A percentile compares a stretch with the other conserved stretches of the same genome.
phyloP scores from a whole-genome alignment of 495 filamentous ascomycete species.

The Mytilinidion resinicola region DNA sequence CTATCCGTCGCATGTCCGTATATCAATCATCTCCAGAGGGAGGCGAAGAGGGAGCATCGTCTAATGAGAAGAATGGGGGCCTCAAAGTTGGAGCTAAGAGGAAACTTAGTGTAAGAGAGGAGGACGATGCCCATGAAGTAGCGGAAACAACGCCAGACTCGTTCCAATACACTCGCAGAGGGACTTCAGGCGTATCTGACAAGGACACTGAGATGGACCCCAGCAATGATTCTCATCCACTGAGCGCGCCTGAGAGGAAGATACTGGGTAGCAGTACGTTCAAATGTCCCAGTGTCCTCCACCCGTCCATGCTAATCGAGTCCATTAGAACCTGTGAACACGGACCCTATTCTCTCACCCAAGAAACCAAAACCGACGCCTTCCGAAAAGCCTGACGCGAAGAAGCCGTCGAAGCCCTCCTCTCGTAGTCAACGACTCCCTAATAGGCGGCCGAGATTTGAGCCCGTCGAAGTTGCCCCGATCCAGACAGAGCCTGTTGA shows the following conservation, averaged over 20 bases:
- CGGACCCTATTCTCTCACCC: slow-evolving; percentile 32
- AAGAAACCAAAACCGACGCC: slow-evolving; percentile 26
- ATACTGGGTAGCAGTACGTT: slow-evolving; percentile 32
- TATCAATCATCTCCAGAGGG: slow-evolving; percentile 28
- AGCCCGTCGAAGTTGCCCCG: slow-evolving; percentile 18
- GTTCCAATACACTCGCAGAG: slow-evolving; percentile 45
- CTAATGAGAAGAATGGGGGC: neutral
- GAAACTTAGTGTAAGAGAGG: slow-evolving; percentile 53
- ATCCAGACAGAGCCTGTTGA: slow-evolving; percentile 17
- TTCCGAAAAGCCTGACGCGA: slow-evolving; percentile 24
- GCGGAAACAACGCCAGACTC: slow-evolving; percentile 35
- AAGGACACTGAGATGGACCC: neutral
- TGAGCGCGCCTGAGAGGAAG: slow-evolving; percentile 18
- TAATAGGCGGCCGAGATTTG: slow-evolving; percentile 6
- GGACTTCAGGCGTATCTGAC: neutral
- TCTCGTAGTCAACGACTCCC: neutral
- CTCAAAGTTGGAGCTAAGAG: slow-evolving; percentile 51
- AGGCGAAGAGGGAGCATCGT: slow-evolving; percentile 13
- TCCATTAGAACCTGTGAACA: slow-evolving; percentile 33
- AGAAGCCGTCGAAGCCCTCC: slow-evolving; percentile 8
- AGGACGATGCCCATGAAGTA: slow-evolving; percentile 38
- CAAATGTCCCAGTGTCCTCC: neutral
- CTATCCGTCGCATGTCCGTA: slow-evolving; percentile 23
- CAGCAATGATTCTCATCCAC: neutral
- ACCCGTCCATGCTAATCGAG: slow-evolving; percentile 10